Evolutionary conservation across 352 stramenopile species (phyloP), one percentile per base, ranked within the genome.

Genomic region (Phytophthora chlamydospora): DNA sequence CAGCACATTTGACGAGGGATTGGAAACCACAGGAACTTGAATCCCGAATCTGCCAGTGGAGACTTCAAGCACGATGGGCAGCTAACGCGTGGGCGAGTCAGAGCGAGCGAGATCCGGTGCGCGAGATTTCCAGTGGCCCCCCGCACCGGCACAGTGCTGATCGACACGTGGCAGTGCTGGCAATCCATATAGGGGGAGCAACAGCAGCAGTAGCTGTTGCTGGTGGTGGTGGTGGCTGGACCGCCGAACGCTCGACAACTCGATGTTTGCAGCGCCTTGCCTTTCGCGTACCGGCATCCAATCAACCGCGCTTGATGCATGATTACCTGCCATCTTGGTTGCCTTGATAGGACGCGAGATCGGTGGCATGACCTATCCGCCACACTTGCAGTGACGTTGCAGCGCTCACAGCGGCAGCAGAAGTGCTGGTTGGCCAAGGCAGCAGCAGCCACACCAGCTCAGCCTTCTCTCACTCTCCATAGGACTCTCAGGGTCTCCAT

Each of bases 311-410:
- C 6, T n/a, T 47, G 53, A 65, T 65, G 61, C 61, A 21, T 60
- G 61, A 60, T 68, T 68, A 58, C 50, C 21, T 10, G 14, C 46
- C 54, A 43, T 21, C 6, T 9, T 21, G 9, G 4, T 17, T 54
- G 53, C 19, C 53, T 54, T 65, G 61, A 69, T 69, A 64, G 61
- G 61, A 69, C 38, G 61, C 61, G 9, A 47, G 45, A 64, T 52
- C 33, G 54, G 41, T 17, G 16, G 47, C 34, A 33, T 19, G 32
- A 58, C 43, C 35, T 58, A 53, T 57, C 38, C 38, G 32, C 45
- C 19, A n/a, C n/a, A 7, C 32, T 6, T 50, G 19, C 19, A 41
- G 38, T 64, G 40, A 61, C 43, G 35, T 48, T 43, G 58, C 31
- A 29, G 39, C 34, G 44, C 53, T 49, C 16, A 47, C 49, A 39